Evolutionary conservation across 139 green algal genomes (phyloP), one percentile per base, ranked within the genome.

Genomic region (Auxenochlorella protothecoides): DNA sequence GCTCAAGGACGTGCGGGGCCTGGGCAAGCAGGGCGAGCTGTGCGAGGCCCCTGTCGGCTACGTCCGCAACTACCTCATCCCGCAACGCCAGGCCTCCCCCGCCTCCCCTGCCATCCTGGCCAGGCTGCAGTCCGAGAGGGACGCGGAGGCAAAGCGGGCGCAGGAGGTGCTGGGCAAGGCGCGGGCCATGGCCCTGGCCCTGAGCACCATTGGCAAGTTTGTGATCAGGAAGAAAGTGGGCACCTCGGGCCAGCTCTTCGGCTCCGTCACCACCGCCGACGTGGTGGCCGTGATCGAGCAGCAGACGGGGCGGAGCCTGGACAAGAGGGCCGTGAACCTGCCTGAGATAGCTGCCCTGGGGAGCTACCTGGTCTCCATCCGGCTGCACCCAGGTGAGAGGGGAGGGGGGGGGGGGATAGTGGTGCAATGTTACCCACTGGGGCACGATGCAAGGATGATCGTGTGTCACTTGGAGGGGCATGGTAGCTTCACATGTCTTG

Each of bases 181-280:
- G 8, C 66, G 74, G 72, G 76, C 73, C 69, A 83, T 80, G 76
- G 82, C 82, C 15, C 81, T 72, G 53, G 78, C 78, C 10, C 74
- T 83, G 59, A 66, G 70, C 71, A 83, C 90, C 55, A 97, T 97
- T 55, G 89, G 90, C 79, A 97, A 97, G 78, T 96, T 97, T 75
- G 74, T 85, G 2, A 86, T 97, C 65, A 93, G 91, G 73, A 97
- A 96, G 87, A 96, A 94, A 54, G 67, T 79, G 54, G 90, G 90
- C 65, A 88, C 94, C 51, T 87, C 89, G 61, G 90, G 91, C 73
- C 76, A 85, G 75, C 93, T 97, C 65, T 96, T 91, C 74, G 89
- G 90, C 75, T 87, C 76, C 68, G 89, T 95, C 55, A 89, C 80
- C 16, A 66, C 80, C 15, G 14, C 68, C 62, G 89, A 95, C 53